phyloP scores from a whole-genome alignment of 306 rosid genomes.

The Myrica gale region DNA sequence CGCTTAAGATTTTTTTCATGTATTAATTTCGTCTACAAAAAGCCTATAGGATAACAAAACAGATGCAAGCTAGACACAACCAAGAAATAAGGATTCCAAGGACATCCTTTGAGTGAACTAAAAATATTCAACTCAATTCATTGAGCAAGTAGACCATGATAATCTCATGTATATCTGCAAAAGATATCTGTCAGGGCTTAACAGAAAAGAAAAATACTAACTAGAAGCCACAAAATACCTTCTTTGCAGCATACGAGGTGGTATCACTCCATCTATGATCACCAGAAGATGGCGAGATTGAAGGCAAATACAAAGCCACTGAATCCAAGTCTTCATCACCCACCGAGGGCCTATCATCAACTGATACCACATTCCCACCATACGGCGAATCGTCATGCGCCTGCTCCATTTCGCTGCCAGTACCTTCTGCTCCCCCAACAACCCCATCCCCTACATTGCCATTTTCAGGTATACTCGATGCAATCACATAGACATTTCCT shows the following conservation, averaged over 20 bases:
- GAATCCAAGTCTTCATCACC: constrained; percentile 61
- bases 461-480: constrained; percentile 51
- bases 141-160: neutral
- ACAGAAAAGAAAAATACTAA: constrained; percentile 10
- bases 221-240: constrained; percentile 52
- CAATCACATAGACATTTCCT: constrained; percentile 35
- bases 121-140: constrained; percentile 9
- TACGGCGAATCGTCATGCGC: constrained; percentile 82
- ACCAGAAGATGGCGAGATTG: constrained; percentile 51
- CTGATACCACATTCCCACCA: constrained; percentile 35
- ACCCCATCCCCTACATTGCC: constrained; percentile 42
- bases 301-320: constrained; percentile 49
- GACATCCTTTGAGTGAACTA: constrained; percentile 13
- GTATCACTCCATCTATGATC: constrained; percentile 86
- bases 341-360: constrained; percentile 45
- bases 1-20: neutral
- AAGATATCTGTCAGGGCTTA: constrained; percentile 20
- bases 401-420: constrained; percentile 48
- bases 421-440: constrained; percentile 37
- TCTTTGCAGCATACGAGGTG: constrained; percentile 68
- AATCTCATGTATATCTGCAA: neutral
- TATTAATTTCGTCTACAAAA: neutral
- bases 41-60: neutral
- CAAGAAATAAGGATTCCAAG: constrained; percentile 12
- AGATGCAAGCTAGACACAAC: neutral